Base-by-base conservation (phyloP, 306 rosid species). In the Prunus mume region DNA sequence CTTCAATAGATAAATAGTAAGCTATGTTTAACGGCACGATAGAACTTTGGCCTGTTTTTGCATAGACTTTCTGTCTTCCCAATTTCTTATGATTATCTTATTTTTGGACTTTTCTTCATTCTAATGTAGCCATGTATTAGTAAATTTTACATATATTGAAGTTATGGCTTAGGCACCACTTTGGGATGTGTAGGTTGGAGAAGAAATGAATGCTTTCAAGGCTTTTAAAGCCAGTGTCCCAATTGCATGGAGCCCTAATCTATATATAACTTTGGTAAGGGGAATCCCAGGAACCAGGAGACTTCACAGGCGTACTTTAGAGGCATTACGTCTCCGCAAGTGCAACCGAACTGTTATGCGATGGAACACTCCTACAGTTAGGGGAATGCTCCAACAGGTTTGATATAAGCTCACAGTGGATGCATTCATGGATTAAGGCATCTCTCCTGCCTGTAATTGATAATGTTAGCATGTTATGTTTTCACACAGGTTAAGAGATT, bases 321-420 rank as follows among this genome's bases (percentile, higher is more conserved):
- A 91, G 88, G 98, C 98, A 20, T 84, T 93, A 52, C 91, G 87
- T 12, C 89, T 93, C 19, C 41, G 92, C 71, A 93, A 93, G 77
- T 90, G 94, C 84, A 93, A 90, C 86, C 88, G 96, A 79, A 93
- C 98, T 81, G 96, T 91, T 68, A 93, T 91, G 97, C 90, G 94
- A 70, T 90, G 93, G 94, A 93, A 91, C 83, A 91, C 96, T 1
- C 97, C 98, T 61, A 90, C 97, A 12, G 91, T 90, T 54, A 78
- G 98, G 84, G 98, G 98, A 84, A 91, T 91, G 97, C 72, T 91
- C 64, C 98, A 90, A 72, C 98, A 93, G 97, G 96, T 93, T 80
- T 76, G 49, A 38, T 60, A 52, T 70, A 24, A 65, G 63, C 47
- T 67, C 58, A 55, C 20, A 10, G 8, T 11, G 60, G 38, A 45